Evolutionary conservation across 129 eudicot genomes (phyloP).

Genomic region (Dittrichia graveolens): DNA sequence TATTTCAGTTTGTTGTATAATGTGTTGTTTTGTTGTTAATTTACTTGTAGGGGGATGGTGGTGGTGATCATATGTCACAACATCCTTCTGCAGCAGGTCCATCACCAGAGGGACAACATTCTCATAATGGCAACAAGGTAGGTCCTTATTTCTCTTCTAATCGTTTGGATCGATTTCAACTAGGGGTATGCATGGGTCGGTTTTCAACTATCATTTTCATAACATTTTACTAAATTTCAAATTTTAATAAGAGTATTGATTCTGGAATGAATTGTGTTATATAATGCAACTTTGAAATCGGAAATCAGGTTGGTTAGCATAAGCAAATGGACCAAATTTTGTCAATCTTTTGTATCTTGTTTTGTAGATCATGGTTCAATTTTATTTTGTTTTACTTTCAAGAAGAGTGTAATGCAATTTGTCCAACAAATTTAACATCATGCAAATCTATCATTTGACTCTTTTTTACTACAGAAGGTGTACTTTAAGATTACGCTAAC

Average conservation of each 20-base stretch:
- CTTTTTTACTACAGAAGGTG: too few species aligned
- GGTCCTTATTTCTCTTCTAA: neutral
- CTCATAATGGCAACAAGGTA: slow-evolving; percentile 41
- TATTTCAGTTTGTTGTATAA: neutral
- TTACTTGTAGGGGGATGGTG: slow-evolving; percentile 31
- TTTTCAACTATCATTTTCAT: neutral
- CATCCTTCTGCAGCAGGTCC: slow-evolving; percentile 12
- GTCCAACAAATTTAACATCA: too few species aligned
- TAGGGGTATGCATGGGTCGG: too few species aligned
- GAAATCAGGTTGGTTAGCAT: neutral
- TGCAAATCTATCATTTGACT: too few species aligned
- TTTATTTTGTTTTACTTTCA: too few species aligned
- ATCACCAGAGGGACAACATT: slow-evolving; percentile 26
- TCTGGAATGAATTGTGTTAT: neutral
- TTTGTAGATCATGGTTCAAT: neutral
- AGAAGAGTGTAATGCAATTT: too few species aligned
- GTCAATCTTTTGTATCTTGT: neutral
- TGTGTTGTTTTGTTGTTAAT: neutral
- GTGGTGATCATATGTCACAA: slow-evolving; percentile 37
- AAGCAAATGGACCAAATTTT: neutral
- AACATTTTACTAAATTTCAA: too few species aligned
- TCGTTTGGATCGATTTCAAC: neutral
- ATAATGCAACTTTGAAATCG: neutral
- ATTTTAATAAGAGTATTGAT: neutral
- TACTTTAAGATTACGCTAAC: too few species aligned